A percentile compares a stretch with the other conserved stretches of the same genome.
Evolutionary conservation across 2,329 filamentous ascomycete genomes (phyloP).

Genomic region (Penicillium sp.): DNA sequence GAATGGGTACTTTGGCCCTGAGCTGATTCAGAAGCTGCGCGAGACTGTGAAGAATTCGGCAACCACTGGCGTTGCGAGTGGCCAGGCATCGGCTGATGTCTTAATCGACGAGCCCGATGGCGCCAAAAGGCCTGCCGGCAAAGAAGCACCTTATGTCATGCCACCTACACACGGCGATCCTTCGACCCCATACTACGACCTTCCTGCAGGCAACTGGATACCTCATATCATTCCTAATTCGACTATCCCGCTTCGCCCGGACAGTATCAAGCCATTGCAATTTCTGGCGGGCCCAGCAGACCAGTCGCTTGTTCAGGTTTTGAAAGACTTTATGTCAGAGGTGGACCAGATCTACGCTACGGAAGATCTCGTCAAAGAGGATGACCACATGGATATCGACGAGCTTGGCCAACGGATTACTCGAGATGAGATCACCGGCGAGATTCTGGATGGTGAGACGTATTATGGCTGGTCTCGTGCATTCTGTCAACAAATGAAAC

Average conservation of each 20-base stretch:
- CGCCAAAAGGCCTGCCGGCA: conserved; percentile 39
- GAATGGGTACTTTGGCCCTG: conserved; percentile 54
- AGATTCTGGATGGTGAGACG: conserved; percentile 60
- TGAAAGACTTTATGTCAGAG: conserved; percentile 65
- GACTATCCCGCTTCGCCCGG: conserved; percentile 64
- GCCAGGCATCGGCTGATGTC: conserved; percentile 25
- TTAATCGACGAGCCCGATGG: conserved; percentile 26
- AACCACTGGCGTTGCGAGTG: conserved; percentile 24
- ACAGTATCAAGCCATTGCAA: conserved; percentile 64
- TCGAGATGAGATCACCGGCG: conserved; percentile 60
- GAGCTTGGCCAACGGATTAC: conserved; percentile 66
- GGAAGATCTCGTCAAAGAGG: conserved; percentile 44
- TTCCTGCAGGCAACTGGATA: conserved; percentile 75
- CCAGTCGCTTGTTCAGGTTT: conserved; percentile 57
- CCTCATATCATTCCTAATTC: conserved; percentile 73
- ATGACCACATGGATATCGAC: conserved; percentile 58
- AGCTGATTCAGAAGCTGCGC: conserved; percentile 54
- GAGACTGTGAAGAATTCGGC: conserved; percentile 49
- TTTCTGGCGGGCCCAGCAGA: conserved; percentile 64
- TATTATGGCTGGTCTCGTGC: conserved; percentile 83
- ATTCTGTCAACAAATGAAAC: conserved; percentile 78
- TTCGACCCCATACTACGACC: conserved; percentile 68
- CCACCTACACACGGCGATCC: conserved; percentile 72
- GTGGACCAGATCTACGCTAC: conserved; percentile 63
- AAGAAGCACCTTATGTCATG: conserved; percentile 60